Conservation (phyloP, 495 filamentous ascomycete species). For the Aspergillus diversus region DNA sequence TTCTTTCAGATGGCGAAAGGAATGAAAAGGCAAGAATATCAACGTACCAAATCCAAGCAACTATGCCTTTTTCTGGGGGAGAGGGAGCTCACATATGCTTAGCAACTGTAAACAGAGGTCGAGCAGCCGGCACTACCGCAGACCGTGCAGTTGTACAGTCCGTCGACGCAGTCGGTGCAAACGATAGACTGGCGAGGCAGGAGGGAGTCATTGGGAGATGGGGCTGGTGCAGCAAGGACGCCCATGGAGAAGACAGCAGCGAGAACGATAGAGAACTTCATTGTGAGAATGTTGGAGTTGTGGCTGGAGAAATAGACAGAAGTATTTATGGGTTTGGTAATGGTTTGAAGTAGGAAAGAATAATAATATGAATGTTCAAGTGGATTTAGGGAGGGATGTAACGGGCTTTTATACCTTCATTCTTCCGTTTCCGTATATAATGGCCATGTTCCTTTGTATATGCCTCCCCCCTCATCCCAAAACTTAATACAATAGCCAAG, state of each 20-base stretch:
- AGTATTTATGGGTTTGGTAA: neutral
- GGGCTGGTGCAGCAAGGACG: neutral
- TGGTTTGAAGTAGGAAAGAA: neutral
- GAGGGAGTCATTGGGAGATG: neutral
- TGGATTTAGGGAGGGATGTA: neutral
- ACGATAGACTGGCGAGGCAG: neutral
- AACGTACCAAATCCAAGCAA: neutral
- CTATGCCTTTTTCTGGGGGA: neutral
- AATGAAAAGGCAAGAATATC: neutral
- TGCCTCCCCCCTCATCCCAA: no score
- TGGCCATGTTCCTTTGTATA: no score
- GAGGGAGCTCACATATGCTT: neutral
- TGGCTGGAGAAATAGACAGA: neutral
- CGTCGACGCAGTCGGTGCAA: neutral
- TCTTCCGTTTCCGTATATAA: no score
- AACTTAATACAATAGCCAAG: no score
- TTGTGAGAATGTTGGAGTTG: neutral
- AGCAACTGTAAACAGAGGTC: neutral
- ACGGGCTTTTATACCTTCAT: neutral
- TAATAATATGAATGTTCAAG: neutral
- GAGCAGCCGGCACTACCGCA: neutral
- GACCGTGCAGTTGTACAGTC: neutral
- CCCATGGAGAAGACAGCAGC: neutral
- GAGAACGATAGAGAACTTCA: neutral
- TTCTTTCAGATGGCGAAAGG: neutral